Base-by-base conservation (phyloP, 163 green algal species). In the Chloromonas sp. region DNA sequence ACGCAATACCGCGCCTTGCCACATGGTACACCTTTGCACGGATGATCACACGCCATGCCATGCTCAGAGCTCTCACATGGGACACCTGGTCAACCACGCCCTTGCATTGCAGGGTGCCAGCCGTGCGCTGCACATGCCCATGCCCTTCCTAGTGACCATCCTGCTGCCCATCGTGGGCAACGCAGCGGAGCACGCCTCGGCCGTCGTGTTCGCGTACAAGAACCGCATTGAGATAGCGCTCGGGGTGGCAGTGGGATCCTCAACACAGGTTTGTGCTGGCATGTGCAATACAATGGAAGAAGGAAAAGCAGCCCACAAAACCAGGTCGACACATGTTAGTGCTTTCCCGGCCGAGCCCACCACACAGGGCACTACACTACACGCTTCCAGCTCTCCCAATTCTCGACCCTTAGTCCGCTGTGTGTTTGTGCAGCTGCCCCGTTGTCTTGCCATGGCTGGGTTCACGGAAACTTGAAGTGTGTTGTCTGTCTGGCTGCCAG, bases 91-190 rank as follows among this genome's bases (percentile, higher is more conserved):
- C 36, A 36, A 36, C 36, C 36, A 36, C 36, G 36, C 36, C 36
- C 36, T 36, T 36, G 36, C 36, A 36, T 36, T 79, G 66, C 82
- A 86, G 82, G 78, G 85, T 57, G 82, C 87, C 70, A 87, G 83
- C 81, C 57, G 78, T 70, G 71, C 79, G 8, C 91, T 93, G 61
- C 71, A 89, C n/a, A 61, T 96, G 66, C 92, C 93, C 0, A 89
- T 96, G 84, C 93, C 94, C 60, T 97, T 97, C 88, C 93, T 97
- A 58, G 92, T 90, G 61, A 94, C 94, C 79, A 96, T 97, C 80
- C 81, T 97, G 59, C 85, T 97, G 86, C 94, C 94, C 71, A 96
- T 97, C 74, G 94, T 96, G 57, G 94, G 94, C 83, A 97, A 97
- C 84, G 94, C 94, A 1, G 94, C 94, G 0, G 94, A 97, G 91